phyloP scores from a whole-genome alignment of 139 green algal genomes.

The Volvox africanus region DNA sequence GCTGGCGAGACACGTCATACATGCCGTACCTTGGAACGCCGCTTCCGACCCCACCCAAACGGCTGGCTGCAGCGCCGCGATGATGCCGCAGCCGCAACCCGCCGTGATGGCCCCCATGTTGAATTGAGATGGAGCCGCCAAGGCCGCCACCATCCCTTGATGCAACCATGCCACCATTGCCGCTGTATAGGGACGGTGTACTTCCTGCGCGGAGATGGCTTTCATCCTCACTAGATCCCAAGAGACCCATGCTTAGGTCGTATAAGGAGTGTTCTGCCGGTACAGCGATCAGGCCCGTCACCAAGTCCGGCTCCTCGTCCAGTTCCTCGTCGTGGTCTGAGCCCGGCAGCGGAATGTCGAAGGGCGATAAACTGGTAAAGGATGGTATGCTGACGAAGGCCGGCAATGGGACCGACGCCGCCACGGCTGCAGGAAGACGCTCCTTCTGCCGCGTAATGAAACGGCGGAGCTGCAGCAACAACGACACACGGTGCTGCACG shows the following conservation, averaged over 20 bases:
- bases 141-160: not conserved
- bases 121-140: not conserved
- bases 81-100: slow-evolving; percentile 2
- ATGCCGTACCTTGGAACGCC: not conserved
- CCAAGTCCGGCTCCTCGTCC: not conserved
- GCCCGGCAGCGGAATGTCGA: not conserved
- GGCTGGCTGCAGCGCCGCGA: not conserved
- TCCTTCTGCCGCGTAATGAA: slow-evolving; percentile 29
- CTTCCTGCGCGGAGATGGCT: not conserved
- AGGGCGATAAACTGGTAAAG: slow-evolving; percentile 31
- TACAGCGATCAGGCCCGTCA: not conserved
- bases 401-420: slow-evolving; percentile 24
- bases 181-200: not conserved
- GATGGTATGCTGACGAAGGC: slow-evolving; percentile 42
- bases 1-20: not conserved
- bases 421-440: slow-evolving; percentile 27
- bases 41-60: not conserved
- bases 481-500: slow-evolving; percentile 55
- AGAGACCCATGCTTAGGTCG: not conserved
- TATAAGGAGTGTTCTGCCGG: not conserved
- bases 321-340: not conserved
- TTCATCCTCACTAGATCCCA: not conserved
- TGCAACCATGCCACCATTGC: not conserved
- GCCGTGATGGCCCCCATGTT: not conserved
- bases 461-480: slow-evolving; percentile 53